These are phyloP conservation scores for Glaciozyma martinii DNA, from an alignment of 768 basidiomycete species.

Conservation along the genomic window DNA sequence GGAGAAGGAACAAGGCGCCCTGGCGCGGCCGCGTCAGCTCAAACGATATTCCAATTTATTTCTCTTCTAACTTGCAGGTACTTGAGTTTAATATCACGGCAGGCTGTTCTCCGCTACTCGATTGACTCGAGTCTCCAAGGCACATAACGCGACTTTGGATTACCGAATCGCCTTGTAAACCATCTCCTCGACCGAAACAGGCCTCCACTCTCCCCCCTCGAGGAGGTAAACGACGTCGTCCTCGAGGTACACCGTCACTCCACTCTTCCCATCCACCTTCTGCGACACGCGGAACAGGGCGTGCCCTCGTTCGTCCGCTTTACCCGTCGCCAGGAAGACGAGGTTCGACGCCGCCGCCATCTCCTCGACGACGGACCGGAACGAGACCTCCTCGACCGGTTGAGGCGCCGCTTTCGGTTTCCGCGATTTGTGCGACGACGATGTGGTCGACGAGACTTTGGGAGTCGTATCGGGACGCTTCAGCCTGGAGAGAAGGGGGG, in stretches of 20 bases:
- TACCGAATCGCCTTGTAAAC: conserved; percentile 41
- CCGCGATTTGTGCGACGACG: conserved; percentile 38
- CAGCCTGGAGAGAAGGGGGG: conserved; percentile 11
- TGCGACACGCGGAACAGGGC: conserved; percentile 73
- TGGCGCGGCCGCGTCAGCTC: too few species aligned
- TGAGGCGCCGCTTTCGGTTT: conserved; percentile 37
- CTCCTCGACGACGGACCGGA: conserved; percentile 87
- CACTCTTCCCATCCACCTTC: conserved; percentile 64
- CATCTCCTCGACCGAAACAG: conserved; percentile 83
- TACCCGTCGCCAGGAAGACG: conserved; percentile 78
- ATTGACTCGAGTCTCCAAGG: too few species aligned
- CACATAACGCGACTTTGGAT: neutral
- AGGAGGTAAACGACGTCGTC: conserved; percentile 92
- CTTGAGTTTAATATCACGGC: too few species aligned
- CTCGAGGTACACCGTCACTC: conserved; percentile 75
- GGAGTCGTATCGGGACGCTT: conserved; percentile 21
- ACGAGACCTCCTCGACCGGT: conserved; percentile 60
- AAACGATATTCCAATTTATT: too few species aligned
- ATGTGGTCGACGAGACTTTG: conserved; percentile 32
- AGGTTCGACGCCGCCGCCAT: conserved; percentile 74
- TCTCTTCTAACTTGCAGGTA: too few species aligned
- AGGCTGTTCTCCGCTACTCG: too few species aligned
- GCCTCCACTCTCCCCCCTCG: conserved; percentile 50
- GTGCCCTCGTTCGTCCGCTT: conserved; percentile 48
- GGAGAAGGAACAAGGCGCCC: too few species aligned